Conservation (phyloP, 75 land plant species). For the Adiantum capillusveneris region DNA sequence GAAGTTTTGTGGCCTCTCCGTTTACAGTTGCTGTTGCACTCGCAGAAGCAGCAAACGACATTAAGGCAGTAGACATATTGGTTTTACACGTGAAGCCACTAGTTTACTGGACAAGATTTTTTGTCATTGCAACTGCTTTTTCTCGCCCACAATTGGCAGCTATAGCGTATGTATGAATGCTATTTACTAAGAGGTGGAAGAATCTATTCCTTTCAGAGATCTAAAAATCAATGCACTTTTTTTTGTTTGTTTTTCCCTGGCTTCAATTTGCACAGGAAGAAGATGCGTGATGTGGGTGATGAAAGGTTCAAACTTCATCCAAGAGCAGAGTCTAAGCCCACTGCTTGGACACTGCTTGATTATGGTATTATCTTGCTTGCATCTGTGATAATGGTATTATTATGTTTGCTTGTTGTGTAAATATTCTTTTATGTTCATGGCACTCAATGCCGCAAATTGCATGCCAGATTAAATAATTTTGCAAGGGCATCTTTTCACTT, state of each 20-base stretch:
- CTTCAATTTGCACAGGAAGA: slow-evolving; percentile 39
- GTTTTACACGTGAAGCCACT: slow-evolving; percentile 93
- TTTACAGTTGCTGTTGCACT: slow-evolving; percentile 78
- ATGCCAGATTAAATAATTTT: too few relatives aligned
- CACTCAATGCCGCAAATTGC: too few relatives aligned
- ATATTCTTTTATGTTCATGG: too few relatives aligned
- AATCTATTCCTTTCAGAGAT: too few relatives aligned
- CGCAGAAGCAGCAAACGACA: slow-evolving; percentile 90
- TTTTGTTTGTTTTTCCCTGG: background rate
- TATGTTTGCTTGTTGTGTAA: too few relatives aligned
- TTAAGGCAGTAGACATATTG: slow-evolving; percentile 76
- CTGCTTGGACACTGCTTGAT: slow-evolving; percentile 92
- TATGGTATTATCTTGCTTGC: too few relatives aligned
- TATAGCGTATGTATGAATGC: slow-evolving; percentile 51
- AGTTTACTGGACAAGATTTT: slow-evolving; percentile 93
- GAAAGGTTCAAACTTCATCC: slow-evolving; percentile 53
- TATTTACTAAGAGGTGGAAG: slow-evolving; percentile 3
- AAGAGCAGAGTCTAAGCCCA: slow-evolving; percentile 70
- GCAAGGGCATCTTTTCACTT: too few relatives aligned
- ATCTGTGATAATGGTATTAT: too few relatives aligned
- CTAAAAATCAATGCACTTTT: too few relatives aligned
- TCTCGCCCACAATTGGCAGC: slow-evolving; percentile 91
- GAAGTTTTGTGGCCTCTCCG: too few relatives aligned
- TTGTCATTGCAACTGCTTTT: slow-evolving; percentile 89
- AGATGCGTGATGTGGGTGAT: slow-evolving; percentile 73